Conservation (phyloP, 1,139 yeast species). For the Yamadazyma spencermartinsiae region DNA sequence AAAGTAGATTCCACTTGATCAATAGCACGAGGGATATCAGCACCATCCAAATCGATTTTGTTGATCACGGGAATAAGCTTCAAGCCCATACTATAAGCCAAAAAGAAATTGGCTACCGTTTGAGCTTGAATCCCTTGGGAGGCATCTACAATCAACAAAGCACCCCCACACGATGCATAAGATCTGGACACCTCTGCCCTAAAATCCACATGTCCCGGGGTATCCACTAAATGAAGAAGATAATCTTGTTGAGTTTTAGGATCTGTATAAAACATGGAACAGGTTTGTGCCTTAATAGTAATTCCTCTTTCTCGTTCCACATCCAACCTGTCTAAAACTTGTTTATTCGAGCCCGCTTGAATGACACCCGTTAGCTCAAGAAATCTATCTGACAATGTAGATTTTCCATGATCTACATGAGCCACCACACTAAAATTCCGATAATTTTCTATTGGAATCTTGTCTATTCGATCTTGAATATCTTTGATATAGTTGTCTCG, state of each 20-base stretch:
- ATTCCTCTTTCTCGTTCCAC: conserved; percentile 96
- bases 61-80: conserved; percentile 86
- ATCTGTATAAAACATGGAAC: conserved; percentile 83
- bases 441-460: conserved; percentile 79
- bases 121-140: conserved; percentile 97
- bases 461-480: conserved; percentile 57
- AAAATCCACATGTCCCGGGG: conserved; percentile 98
- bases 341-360: conserved; percentile 74
- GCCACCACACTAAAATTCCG: conserved; percentile 94
- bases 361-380: conserved; percentile 89
- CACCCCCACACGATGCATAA: conserved; percentile 96
- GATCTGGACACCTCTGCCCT: conserved; percentile 91
- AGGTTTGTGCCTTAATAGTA: conserved; percentile 95
- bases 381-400: conserved; percentile 84
- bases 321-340: conserved; percentile 85
- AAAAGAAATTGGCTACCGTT: conserved; percentile 90
- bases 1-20: conserved; percentile 84
- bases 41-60: conserved; percentile 87
- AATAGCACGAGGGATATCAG: conserved; percentile 77
- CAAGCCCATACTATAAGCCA: conserved; percentile 84
- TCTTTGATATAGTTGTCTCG: conserved; percentile 1
- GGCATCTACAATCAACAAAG: conserved; percentile 86
- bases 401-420: conserved; percentile 96
- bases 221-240: conserved; percentile 85
- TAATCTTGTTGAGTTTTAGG: conserved; percentile 63